Evolutionary conservation across 805 yeast genomes (phyloP), one percentile per base, ranked within the genome.

Genomic region (Danielia oregonensis): DNA sequence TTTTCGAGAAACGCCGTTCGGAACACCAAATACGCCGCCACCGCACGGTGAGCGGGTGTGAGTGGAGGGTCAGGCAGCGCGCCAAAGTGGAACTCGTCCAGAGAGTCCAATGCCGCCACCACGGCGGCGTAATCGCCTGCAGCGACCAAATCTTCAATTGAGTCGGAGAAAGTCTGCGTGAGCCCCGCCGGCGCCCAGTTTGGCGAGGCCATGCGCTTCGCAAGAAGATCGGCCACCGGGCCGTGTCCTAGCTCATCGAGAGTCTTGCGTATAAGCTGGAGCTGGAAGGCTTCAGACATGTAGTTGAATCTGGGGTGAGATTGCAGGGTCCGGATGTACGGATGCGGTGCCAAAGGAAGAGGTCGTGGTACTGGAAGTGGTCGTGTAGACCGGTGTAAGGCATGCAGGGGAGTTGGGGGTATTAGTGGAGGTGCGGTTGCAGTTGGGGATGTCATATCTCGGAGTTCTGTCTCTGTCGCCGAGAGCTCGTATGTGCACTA

Each of bases 221-320:
- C 36, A 19, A 61, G 33, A 7, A 43, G 39, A 9, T 49, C 49
- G 10, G 65, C 49, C 21, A 61, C 43, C 3, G 46, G 47, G 13
- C 36, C 33, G 32, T 59, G 59, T 3, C 67, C 67, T 12, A 59
- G 45, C 16, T 60, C 67, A 6, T 40, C 36, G 14, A 63, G 55
- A 5, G 68, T 35, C 17, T 51, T 46, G 37, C 53, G 56, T 30
- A 63, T 49, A 19, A 62, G 43, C 38, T 59, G 59, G 27, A 62
- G 43, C 26, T 54, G 51, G 36, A 57, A 55, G 28, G 55, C 52
- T 30, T 48, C 40, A 12, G 57, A 46, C 42, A 49, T 42, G 23
- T 11, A n/a, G 26, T 24, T n/a, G 12, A 13, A 25, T 11, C 8
- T 14, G n/a, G 27, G 27, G 15, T 6, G 27, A 24, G n/a, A 13